Percentiles rank a stretch among this genome's conserved stretches.
These are phyloP conservation scores for Triadica sebifera DNA, from an alignment of 345 rosid genomes.

Conservation along the genomic window DNA sequence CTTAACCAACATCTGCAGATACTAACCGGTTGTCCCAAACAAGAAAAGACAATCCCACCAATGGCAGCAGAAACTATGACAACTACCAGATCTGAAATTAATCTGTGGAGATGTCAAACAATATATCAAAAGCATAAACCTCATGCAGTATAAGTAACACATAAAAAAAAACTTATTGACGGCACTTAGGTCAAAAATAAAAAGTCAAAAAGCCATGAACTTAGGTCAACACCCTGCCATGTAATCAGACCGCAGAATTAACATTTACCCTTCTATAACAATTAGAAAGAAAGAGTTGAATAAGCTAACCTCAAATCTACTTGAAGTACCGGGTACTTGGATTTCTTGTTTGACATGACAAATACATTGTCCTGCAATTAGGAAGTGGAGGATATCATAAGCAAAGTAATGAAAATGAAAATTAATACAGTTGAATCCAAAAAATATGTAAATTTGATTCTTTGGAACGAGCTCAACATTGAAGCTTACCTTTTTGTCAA, in stretches of 20 bases:
- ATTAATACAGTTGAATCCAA: background rate
- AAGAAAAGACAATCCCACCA: slow-evolving; percentile 92
- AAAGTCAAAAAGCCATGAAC: background rate
- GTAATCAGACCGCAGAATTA: background rate
- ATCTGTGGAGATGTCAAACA: slow-evolving; percentile 45
- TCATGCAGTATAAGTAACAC: slow-evolving; percentile 8
- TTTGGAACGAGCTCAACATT: background rate
- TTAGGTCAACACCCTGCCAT: background rate
- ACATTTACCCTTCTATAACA: background rate
- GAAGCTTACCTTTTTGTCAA: slow-evolving; percentile 79
- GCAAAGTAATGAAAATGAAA: background rate
- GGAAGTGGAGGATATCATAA: slow-evolving; percentile 5
- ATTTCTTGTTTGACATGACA: slow-evolving; percentile 97
- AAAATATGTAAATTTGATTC: slow-evolving; percentile 1
- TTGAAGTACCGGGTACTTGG: slow-evolving; percentile 97
- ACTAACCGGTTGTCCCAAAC: slow-evolving; percentile 97
- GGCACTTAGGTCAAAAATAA: slow-evolving; percentile 1
- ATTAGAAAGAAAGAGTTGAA: slow-evolving; percentile 6
- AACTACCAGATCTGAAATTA: slow-evolving; percentile 95
- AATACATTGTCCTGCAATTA: slow-evolving; percentile 77
- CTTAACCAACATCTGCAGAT: slow-evolving; percentile 16
- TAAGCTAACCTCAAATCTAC: slow-evolving; percentile 81
- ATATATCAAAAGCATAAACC: slow-evolving; percentile 22
- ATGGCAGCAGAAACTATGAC: slow-evolving; percentile 97
- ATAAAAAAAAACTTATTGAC: slow-evolving; percentile 9